A percentile compares a stretch with the other conserved stretches of the same genome.
Evolutionary conservation across 2,329 filamentous ascomycete genomes (phyloP).

Genomic region (Talaromyces marneffei): DNA sequence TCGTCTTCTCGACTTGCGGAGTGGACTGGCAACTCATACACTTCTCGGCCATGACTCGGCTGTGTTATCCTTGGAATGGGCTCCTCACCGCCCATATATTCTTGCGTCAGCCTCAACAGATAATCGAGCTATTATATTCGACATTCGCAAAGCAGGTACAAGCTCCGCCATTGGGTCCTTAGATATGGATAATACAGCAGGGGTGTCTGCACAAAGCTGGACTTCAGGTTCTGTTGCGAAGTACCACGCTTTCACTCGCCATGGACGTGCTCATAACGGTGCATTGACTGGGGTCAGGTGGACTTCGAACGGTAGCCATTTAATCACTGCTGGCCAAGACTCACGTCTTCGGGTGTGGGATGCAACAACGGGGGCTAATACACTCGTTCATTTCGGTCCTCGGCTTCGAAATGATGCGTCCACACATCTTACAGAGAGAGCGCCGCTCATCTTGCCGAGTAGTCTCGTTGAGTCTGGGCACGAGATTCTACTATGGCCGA

Average conservation of each 20-base stretch:
- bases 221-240: slow-evolving; percentile 24
- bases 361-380: slow-evolving; percentile 72
- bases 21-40: slow-evolving; percentile 68
- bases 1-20: slow-evolving; percentile 77
- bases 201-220: slow-evolving; percentile 46
- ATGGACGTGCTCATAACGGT: slow-evolving; percentile 64
- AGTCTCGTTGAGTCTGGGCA: slow-evolving; percentile 51
- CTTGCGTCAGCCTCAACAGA: slow-evolving; percentile 81
- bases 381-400: slow-evolving; percentile 80
- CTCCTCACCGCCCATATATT: slow-evolving; percentile 69
- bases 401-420: slow-evolving; percentile 63
- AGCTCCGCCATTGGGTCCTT: slow-evolving; percentile 69
- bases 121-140: slow-evolving; percentile 78
- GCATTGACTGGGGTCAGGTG: slow-evolving; percentile 80
- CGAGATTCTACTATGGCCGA: slow-evolving; percentile 74
- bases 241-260: slow-evolving; percentile 41
- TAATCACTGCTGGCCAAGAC: slow-evolving; percentile 80
- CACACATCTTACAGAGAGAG: slow-evolving; percentile 54
- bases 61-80: slow-evolving; percentile 70
- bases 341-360: slow-evolving; percentile 83
- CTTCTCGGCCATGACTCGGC: slow-evolving; percentile 63
- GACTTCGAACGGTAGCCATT: slow-evolving; percentile 70
- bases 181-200: slow-evolving; percentile 76
- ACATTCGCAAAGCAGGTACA: slow-evolving; percentile 64
- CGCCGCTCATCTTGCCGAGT: slow-evolving; percentile 59